These are phyloP conservation scores for Lodderomyces oxycetoniae DNA, from an alignment of 1,139 yeast genomes.

Conservation along the genomic window DNA sequence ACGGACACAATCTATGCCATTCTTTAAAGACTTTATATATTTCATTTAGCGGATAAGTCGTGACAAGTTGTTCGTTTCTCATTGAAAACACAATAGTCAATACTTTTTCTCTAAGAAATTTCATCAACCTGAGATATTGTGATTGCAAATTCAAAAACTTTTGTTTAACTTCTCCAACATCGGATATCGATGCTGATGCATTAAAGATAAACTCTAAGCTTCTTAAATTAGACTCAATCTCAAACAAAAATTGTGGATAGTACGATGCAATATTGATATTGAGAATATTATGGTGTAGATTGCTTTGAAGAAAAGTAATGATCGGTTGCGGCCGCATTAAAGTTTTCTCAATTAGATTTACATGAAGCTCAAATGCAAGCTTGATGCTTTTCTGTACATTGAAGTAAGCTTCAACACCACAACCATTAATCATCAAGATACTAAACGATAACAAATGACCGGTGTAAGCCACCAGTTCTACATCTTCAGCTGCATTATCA, in stretches of 20 bases:
- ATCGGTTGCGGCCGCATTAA: slow-evolving; percentile 7
- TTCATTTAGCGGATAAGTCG: slow-evolving; percentile 19
- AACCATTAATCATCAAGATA: slow-evolving; percentile 19
- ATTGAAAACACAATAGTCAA: slow-evolving; percentile 14
- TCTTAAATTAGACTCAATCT: slow-evolving; percentile 20
- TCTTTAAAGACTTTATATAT: slow-evolving; percentile 20
- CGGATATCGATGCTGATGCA: slow-evolving; percentile 5
- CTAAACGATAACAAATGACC: slow-evolving; percentile 18
- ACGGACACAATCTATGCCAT: slow-evolving; percentile 23
- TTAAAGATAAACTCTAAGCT: slow-evolving; percentile 15
- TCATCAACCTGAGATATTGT: slow-evolving; percentile 14
- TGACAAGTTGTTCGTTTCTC: slow-evolving; percentile 16
- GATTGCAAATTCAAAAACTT: slow-evolving; percentile 10
- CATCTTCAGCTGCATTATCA: slow-evolving; percentile 11
- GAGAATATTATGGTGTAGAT: slow-evolving; percentile 18
- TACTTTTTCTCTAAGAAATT: slow-evolving; percentile 13
- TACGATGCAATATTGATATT: slow-evolving; percentile 26
- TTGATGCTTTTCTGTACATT: slow-evolving; percentile 16
- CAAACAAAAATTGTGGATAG: slow-evolving; percentile 21
- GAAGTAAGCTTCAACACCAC: slow-evolving; percentile 19
- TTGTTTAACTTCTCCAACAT: slow-evolving; percentile 2
- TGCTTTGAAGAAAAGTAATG: slow-evolving; percentile 10
- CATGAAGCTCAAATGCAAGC: slow-evolving; percentile 8
- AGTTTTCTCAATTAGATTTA: slow-evolving; percentile 10
- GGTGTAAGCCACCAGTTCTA: slow-evolving; percentile 17